Percentiles rank a stretch among this genome's conserved stretches.
Conservation (phyloP, 495 filamentous ascomycete genomes). For the Xylaria telfairii region DNA sequence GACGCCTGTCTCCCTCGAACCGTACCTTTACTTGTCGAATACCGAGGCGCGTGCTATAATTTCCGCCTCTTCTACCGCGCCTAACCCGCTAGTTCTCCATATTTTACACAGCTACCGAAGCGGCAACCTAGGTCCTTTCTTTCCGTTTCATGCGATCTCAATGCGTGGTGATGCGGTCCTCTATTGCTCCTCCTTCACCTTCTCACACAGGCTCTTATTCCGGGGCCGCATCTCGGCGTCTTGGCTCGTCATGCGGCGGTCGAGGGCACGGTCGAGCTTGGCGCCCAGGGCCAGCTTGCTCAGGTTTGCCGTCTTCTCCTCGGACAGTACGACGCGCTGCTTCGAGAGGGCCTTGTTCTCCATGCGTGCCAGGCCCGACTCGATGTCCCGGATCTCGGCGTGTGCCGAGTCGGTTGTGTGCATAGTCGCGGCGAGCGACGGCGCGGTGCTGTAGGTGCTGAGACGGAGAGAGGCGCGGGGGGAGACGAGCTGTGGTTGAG, state of each 20-base stretch:
- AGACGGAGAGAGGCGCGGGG: constrained; percentile 76
- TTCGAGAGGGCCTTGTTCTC: constrained; percentile 85
- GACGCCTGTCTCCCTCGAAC: background rate
- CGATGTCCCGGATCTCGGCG: constrained; percentile 80
- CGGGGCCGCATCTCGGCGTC: constrained; percentile 82
- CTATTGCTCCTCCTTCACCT: constrained; percentile 38
- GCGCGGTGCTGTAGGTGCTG: constrained; percentile 79
- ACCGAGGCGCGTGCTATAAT: background rate
- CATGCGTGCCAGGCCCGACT: constrained; percentile 83
- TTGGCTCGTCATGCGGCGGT: constrained; percentile 85
- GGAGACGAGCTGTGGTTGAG: constrained; percentile 31
- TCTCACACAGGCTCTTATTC: constrained; percentile 48
- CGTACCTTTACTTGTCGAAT: background rate
- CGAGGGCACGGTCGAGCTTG: constrained; percentile 91
- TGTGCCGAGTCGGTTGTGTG: constrained; percentile 64
- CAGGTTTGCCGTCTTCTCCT: constrained; percentile 83
- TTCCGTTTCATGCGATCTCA: background rate
- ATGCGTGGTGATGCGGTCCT: too few relatives aligned
- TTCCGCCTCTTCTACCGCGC: background rate
- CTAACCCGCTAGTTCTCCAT: background rate
- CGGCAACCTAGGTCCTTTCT: background rate
- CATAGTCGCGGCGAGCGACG: constrained; percentile 71
- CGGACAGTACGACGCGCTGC: constrained; percentile 83
- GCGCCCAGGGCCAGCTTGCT: constrained; percentile 91
- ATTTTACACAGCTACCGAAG: background rate